These are phyloP conservation scores for Phalaenopsis hybrid DNA, from an alignment of 116 monocot species.

Conservation along the genomic window DNA sequence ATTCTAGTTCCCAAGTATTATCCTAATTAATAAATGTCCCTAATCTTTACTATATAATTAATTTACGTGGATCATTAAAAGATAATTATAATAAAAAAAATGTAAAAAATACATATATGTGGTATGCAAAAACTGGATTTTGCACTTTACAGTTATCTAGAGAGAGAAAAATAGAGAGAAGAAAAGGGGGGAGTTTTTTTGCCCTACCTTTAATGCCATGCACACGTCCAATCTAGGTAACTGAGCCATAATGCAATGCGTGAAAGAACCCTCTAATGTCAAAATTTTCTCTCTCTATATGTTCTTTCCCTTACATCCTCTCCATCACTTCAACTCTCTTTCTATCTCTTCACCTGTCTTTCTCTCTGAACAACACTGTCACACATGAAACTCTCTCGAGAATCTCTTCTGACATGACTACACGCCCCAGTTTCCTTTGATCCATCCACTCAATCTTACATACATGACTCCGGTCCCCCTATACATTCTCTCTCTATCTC, in stretches of 20 bases:
- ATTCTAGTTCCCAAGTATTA: no score
- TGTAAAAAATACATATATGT: no score
- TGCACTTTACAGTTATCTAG: no score
- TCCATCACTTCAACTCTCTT: not conserved
- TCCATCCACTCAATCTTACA: not conserved
- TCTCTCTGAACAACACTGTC: not conserved
- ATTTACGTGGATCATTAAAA: no score
- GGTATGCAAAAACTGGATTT: no score
- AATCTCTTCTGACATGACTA: slow-evolving; percentile 8
- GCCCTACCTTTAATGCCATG: slow-evolving; percentile 44
- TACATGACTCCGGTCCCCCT: not conserved
- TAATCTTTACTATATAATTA: no score
- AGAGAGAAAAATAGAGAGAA: not conserved
- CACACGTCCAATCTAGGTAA: slow-evolving; percentile 77
- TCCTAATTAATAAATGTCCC: no score
- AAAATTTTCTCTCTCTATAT: not conserved
- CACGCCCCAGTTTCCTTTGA: slow-evolving; percentile 3
- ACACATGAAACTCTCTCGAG: slow-evolving; percentile 5
- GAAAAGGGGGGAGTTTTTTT: no score
- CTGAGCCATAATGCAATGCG: slow-evolving; percentile 23
- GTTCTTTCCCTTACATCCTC: not conserved
- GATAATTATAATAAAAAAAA: not conserved
- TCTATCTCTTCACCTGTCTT: slow-evolving; percentile 1
- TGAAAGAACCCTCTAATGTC: slow-evolving; percentile 2
- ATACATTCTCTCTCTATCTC: not conserved